Conservation (phyloP, 352 stramenopile genomes). For the Phytopythium vexans region DNA sequence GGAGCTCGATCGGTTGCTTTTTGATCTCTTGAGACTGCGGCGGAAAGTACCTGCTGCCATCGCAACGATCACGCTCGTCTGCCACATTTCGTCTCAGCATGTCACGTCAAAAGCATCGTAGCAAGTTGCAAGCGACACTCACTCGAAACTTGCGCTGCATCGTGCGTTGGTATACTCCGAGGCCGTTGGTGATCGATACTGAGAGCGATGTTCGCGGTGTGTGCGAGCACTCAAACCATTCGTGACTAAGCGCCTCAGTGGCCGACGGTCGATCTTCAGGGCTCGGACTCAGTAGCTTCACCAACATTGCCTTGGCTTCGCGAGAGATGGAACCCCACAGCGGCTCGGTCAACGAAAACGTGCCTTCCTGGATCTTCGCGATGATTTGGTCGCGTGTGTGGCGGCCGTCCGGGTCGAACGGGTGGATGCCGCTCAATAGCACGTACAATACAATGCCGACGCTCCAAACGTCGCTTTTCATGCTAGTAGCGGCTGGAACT, state of each 20-base stretch:
- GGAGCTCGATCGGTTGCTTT: conserved; percentile 5
- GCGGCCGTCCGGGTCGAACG: conserved; percentile 69
- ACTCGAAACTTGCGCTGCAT: conserved; percentile 73
- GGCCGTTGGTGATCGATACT: conserved; percentile 40
- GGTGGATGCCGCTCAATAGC: conserved; percentile 73
- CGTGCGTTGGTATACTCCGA: conserved; percentile 46
- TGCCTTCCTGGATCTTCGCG: conserved; percentile 39
- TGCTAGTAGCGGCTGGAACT: conserved; percentile 7
- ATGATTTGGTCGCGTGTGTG: conserved; percentile 77
- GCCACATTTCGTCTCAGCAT: not conserved
- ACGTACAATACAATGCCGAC: conserved; percentile 89
- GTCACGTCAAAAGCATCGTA: not conserved
- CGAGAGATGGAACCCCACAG: conserved; percentile 45
- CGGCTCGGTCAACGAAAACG: conserved; percentile 36
- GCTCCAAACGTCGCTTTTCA: conserved; percentile 81
- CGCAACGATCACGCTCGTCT: conserved; percentile 58
- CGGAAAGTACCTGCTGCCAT: conserved; percentile 54
- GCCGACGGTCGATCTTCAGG: conserved; percentile 27
- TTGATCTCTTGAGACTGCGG: conserved; percentile 41
- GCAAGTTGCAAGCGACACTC: conserved; percentile 3
- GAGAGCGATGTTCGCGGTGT: conserved; percentile 49
- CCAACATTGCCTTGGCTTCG: conserved; percentile 50
- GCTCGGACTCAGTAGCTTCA: conserved; percentile 27
- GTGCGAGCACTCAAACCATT: conserved; percentile 45
- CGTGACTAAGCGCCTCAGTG: conserved; percentile 30